Conservation (phyloP, 306 rosid genomes). For the Cotoneaster glaucophyllus region DNA sequence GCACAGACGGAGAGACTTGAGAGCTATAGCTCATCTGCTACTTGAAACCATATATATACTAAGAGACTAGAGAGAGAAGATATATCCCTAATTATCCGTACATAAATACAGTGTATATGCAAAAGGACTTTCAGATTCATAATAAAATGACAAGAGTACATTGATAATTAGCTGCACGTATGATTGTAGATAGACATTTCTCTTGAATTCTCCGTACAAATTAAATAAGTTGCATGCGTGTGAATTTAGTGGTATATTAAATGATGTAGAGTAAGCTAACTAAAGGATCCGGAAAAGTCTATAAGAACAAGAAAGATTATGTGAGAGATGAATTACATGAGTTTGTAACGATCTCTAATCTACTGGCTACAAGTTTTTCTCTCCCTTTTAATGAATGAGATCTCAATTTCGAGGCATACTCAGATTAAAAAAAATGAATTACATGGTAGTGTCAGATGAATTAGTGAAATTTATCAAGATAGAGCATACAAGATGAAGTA, state of each 20-base stretch:
- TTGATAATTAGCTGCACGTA: neutral
- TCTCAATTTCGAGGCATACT: neutral
- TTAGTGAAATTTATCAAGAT: neutral
- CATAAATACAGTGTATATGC: neutral
- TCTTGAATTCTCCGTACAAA: conserved; percentile 6
- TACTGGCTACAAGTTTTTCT: neutral
- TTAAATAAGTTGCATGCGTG: neutral
- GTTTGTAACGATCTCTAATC: neutral
- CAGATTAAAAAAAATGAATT: neutral
- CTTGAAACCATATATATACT: conserved; percentile 33
- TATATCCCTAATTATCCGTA: conserved; percentile 10
- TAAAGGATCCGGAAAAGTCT: neutral
- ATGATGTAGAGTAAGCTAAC: neutral
- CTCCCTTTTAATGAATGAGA: neutral
- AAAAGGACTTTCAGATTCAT: conserved; percentile 5
- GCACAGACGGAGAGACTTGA: neutral
- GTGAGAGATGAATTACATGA: neutral
- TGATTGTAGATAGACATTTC: neutral
- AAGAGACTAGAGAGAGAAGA: neutral
- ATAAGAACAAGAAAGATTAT: neutral
- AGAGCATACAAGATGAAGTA: neutral
- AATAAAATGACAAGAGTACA: conserved; percentile 10
- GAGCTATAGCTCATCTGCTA: conserved; percentile 11
- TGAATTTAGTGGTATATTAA: neutral
- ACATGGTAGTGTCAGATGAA: neutral